Base-by-base conservation (phyloP, 257 asterid species). In the Hygrophila difformis region DNA sequence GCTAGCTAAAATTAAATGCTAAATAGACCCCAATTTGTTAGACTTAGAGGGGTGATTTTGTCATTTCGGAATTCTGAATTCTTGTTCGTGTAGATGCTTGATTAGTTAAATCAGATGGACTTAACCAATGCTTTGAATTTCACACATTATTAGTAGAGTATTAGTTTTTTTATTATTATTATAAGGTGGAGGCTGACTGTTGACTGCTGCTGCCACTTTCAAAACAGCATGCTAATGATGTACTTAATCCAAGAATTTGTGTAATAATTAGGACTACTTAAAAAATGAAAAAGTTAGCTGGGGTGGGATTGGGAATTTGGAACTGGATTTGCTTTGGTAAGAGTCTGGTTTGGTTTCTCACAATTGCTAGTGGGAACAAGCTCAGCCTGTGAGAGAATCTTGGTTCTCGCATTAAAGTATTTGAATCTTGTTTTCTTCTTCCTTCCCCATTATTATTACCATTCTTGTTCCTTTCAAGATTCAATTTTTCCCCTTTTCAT, bases 301-400 rank as follows among this genome's bases (percentile, higher is more conserved):
- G n/a, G n/a, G n/a, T n/a, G n/a, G n/a, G n/a, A n/a, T n/a, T n/a
- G n/a, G n/a, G n/a, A n/a, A n/a, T n/a, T n/a, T n/a, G n/a, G n/a
- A n/a, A n/a, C n/a, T n/a, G n/a, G n/a, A n/a, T n/a, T n/a, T n/a
- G n/a, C n/a, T n/a, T n/a, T n/a, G n/a, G n/a, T n/a, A n/a, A 57
- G 69, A 38, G 56, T 23, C 10, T 6, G 37, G 2, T 1, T 53
- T 63, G 46, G 40, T 40, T 55, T 55, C 55, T 46, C 48, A 51
- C 67, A 58, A 60, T 58, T 48, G 67, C 47, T 44, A 62, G 77
- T 70, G 77, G 73, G 66, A 65, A 42, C 67, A 65, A 52, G 53
- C 68, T 63, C 65, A 54, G 61, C 66, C 76, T 44, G 44, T 59
- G 58, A 56, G 58, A 56, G 74, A 77, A 77, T 77, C 79, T 73